Conservation (phyloP, 345 rosid species). For the Pelargonium nanum region DNA sequence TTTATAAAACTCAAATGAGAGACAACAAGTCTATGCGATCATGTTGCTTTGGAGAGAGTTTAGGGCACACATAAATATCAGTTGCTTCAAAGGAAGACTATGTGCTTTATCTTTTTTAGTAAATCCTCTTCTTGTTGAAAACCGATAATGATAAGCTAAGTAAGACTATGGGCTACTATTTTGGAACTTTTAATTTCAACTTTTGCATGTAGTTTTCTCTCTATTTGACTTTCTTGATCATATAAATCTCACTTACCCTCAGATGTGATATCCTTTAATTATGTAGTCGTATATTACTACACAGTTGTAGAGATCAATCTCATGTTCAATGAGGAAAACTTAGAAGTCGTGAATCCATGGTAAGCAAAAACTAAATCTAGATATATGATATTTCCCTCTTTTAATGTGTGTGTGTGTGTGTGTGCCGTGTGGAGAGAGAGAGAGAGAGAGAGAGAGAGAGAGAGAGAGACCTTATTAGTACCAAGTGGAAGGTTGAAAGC, state of each 20-base stretch:
- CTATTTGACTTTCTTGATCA: background rate
- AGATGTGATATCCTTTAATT: background rate
- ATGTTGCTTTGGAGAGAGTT: background rate
- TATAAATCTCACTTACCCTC: background rate
- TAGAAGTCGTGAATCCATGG: too few relatives aligned
- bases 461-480: slow-evolving; percentile 43
- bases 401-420: background rate
- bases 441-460: slow-evolving; percentile 2
- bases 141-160: too few relatives aligned
- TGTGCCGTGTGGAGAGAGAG: too few relatives aligned
- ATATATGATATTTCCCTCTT: background rate
- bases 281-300: background rate
- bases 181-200: background rate
- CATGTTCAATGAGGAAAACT: background rate
- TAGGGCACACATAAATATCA: too few relatives aligned
- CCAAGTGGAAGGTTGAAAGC: slow-evolving; percentile 54
- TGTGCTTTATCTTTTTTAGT: background rate
- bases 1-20: background rate
- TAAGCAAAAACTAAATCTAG: too few relatives aligned
- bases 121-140: background rate
- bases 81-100: background rate
- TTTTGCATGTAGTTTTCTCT: background rate
- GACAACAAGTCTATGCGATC: background rate
- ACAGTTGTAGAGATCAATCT: background rate
- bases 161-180: background rate